phyloP scores from a whole-genome alignment of 345 rosid species.

The Eutrema heterophyllum region DNA sequence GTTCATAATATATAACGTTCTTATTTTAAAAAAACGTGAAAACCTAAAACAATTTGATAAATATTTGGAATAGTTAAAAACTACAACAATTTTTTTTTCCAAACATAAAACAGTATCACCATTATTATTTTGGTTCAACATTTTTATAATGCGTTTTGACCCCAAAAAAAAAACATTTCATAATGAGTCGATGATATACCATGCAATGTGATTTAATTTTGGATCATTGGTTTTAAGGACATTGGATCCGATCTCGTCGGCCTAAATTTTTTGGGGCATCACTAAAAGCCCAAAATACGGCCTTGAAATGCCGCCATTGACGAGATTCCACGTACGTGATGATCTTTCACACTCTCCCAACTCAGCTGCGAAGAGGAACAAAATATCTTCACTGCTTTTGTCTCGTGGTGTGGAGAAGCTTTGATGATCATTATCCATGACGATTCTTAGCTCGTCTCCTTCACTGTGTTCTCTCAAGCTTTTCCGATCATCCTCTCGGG shows the following conservation, averaged over 20 bases:
- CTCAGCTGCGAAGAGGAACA: background rate
- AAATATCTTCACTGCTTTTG: constrained; percentile 14
- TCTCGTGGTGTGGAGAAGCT: background rate
- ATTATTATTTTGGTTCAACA: too few species aligned
- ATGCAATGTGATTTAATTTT: background rate
- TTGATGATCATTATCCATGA: constrained; percentile 26
- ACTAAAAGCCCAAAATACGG: constrained; percentile 2
- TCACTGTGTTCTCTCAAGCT: constrained; percentile 13
- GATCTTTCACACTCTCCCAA: background rate
- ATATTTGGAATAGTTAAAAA: background rate
- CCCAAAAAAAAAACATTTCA: too few species aligned
- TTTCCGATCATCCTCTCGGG: background rate
- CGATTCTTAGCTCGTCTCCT: constrained; percentile 25
- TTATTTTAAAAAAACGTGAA: too few species aligned
- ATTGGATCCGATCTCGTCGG: background rate
- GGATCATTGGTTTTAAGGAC: background rate
- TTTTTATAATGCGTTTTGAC: too few species aligned
- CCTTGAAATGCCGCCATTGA: constrained; percentile 13
- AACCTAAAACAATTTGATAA: background rate
- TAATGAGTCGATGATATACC: too few species aligned
- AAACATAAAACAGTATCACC: too few species aligned
- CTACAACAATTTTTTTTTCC: too few species aligned
- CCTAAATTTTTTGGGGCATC: background rate
- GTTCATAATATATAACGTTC: too few species aligned
- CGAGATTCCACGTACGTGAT: background rate